These are phyloP conservation scores for Abelmoschus esculentus DNA, from an alignment of 345 rosid species.

Conservation along the genomic window DNA sequence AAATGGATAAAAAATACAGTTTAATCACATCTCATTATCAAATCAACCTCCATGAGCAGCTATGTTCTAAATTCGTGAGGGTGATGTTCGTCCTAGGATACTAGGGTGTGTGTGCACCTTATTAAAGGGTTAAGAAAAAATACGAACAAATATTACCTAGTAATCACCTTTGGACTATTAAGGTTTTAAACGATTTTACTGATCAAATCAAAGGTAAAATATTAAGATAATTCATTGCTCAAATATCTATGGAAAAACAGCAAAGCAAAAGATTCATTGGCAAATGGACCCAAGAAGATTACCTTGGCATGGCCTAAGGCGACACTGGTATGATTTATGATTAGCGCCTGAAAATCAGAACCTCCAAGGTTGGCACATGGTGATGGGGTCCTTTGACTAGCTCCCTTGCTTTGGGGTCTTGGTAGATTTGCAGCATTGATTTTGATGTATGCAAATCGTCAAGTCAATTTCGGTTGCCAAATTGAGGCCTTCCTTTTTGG, in stretches of 20 bases:
- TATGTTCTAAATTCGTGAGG: no score
- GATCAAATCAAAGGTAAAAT: no score
- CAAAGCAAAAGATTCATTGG: conserved; percentile 1
- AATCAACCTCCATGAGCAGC: no score
- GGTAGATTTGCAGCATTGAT: conserved; percentile 5
- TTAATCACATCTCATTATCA: no score
- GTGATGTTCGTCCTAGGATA: no score
- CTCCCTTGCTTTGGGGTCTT: not conserved
- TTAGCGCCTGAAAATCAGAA: conserved; percentile 12
- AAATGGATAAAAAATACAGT: no score
- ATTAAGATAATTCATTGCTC: not conserved
- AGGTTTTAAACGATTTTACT: no score
- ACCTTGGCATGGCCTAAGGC: not conserved
- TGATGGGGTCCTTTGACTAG: conserved; percentile 19
- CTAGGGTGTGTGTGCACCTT: no score
- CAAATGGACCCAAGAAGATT: not conserved
- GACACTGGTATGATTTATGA: conserved; percentile 9
- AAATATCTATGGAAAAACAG: not conserved
- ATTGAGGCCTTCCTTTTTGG: conserved; percentile 4
- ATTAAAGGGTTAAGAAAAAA: no score
- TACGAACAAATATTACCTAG: no score
- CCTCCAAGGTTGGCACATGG: conserved; percentile 16
- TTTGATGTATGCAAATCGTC: conserved; percentile 10
- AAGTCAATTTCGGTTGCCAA: conserved; percentile 15
- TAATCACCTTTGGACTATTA: no score